A percentile compares a stretch with the other conserved stretches of the same genome.
Conservation (phyloP, 192 early-diverging fungal genomes). For the Pilobolus umbonatus region DNA sequence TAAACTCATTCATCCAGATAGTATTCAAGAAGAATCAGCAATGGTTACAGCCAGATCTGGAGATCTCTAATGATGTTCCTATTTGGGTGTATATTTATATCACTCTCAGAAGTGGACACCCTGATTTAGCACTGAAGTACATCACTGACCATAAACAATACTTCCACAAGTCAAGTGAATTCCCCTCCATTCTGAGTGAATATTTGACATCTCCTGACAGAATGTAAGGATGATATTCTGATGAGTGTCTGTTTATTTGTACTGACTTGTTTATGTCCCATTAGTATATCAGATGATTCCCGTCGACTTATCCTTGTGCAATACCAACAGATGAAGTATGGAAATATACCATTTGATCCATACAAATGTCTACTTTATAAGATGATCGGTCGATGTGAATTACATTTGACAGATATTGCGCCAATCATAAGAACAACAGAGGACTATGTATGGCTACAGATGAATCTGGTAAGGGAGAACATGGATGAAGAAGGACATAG, state of each 20-base stretch:
- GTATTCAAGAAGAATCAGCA: slow-evolving; percentile 4
- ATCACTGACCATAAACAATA: slow-evolving; percentile 45
- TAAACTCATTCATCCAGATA: slow-evolving; percentile 6
- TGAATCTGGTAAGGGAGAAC: slow-evolving; percentile 56
- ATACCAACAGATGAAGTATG: slow-evolving; percentile 41
- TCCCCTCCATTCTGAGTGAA: slow-evolving; percentile 67
- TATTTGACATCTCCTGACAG: slow-evolving; percentile 33
- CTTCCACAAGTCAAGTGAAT: slow-evolving; percentile 52
- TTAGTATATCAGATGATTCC: slow-evolving; percentile 37
- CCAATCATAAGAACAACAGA: slow-evolving; percentile 74
- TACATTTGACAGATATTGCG: slow-evolving; percentile 57
- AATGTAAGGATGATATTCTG: background rate
- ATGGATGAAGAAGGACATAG: slow-evolving; percentile 34
- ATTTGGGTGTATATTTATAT: slow-evolving; percentile 88
- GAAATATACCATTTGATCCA: slow-evolving; percentile 60
- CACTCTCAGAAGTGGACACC: slow-evolving; percentile 71
- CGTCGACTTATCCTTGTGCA: slow-evolving; percentile 58
- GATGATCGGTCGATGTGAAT: slow-evolving; percentile 84
- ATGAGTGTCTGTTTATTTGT: background rate
- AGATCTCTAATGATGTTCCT: slow-evolving; percentile 48
- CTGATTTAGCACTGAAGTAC: slow-evolving; percentile 64
- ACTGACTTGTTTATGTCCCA: slow-evolving; percentile 7
- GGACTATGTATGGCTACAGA: slow-evolving; percentile 91
- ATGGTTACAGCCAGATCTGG: background rate
- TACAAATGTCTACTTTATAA: slow-evolving; percentile 90